phyloP scores from a whole-genome alignment of 306 rosid genomes.

The Cyamopsis tetragonoloba region DNA sequence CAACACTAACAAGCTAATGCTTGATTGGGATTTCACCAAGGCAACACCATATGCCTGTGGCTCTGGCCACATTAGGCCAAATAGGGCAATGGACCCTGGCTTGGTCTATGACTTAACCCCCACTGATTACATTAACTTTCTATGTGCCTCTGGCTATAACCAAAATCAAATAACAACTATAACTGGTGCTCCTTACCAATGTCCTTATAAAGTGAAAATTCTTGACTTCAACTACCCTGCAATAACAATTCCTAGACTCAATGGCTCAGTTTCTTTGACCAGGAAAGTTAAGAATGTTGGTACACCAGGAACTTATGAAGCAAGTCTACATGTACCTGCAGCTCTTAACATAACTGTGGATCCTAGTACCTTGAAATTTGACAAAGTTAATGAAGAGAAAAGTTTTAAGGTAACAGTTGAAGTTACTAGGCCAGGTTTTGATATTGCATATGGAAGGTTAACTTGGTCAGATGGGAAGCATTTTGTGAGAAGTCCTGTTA shows the following conservation, averaged over 20 bases:
- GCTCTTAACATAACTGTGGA: constrained; percentile 44
- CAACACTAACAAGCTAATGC: constrained; percentile 45
- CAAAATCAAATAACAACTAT: constrained; percentile 21
- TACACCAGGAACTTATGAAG: constrained; percentile 45
- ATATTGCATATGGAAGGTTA: constrained; percentile 39
- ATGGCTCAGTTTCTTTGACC: constrained; percentile 37
- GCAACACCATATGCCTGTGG: constrained; percentile 57
- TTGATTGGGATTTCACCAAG: not conserved
- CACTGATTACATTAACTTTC: constrained; percentile 58
- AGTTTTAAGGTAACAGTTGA: constrained; percentile 42
- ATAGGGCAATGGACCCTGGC: constrained; percentile 74
- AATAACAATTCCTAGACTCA: constrained; percentile 42
- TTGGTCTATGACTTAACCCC: constrained; percentile 58
- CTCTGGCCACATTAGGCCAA: constrained; percentile 64
- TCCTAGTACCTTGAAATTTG: constrained; percentile 46
- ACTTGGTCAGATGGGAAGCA: constrained; percentile 62
- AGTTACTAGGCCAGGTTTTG: constrained; percentile 11
- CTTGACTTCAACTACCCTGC: constrained; percentile 72
- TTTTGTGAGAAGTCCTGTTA: constrained; percentile 56
- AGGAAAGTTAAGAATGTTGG: constrained; percentile 68
- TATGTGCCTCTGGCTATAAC: constrained; percentile 51
- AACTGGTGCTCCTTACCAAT: constrained; percentile 17
- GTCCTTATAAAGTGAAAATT: constrained; percentile 5
- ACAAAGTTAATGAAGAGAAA: constrained; percentile 46
- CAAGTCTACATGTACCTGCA: constrained; percentile 19